A percentile compares a stretch with the other conserved stretches of the same genome.
phyloP scores from a whole-genome alignment of 1,139 yeast species.

The Kluyveromyces sp. region DNA sequence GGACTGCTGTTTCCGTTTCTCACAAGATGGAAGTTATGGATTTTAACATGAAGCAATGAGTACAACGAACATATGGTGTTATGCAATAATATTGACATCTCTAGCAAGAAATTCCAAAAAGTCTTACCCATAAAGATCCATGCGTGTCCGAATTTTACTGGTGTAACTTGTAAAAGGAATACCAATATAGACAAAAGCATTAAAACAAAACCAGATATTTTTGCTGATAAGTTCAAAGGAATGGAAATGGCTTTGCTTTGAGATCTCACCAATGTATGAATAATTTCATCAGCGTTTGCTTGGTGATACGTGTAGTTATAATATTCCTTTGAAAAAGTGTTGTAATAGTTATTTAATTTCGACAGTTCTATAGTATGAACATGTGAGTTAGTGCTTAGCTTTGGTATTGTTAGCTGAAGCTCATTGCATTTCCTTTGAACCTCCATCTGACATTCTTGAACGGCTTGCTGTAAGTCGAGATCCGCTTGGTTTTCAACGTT shows the following conservation, averaged over 20 bases:
- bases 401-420: conserved; percentile 13
- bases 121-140: conserved; percentile 20
- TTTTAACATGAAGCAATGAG: conserved; percentile 29
- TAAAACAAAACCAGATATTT: conserved; percentile 12
- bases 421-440: conserved; percentile 18
- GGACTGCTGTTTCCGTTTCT: conserved; percentile 29
- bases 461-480: conserved; percentile 18
- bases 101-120: conserved; percentile 19
- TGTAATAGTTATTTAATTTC: conserved; percentile 22
- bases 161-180: conserved; percentile 22
- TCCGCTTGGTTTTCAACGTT: conserved; percentile 18
- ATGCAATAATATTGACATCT: conserved; percentile 22
- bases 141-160: conserved; percentile 22
- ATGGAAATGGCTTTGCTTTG: conserved; percentile 12
- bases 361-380: conserved; percentile 14
- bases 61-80: conserved; percentile 25
- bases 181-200: conserved; percentile 17
- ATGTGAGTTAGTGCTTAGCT: background rate
- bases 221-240: conserved; percentile 7
- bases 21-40: conserved; percentile 27
- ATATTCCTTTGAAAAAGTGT: conserved; percentile 24
- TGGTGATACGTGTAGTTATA: conserved; percentile 24
- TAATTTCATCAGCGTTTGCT: conserved; percentile 22
- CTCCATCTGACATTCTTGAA: conserved; percentile 23
- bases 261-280: conserved; percentile 23